These are phyloP conservation scores for Xylaria sp. DNA, from an alignment of 2,329 filamentous ascomycete species.

Conservation along the genomic window DNA sequence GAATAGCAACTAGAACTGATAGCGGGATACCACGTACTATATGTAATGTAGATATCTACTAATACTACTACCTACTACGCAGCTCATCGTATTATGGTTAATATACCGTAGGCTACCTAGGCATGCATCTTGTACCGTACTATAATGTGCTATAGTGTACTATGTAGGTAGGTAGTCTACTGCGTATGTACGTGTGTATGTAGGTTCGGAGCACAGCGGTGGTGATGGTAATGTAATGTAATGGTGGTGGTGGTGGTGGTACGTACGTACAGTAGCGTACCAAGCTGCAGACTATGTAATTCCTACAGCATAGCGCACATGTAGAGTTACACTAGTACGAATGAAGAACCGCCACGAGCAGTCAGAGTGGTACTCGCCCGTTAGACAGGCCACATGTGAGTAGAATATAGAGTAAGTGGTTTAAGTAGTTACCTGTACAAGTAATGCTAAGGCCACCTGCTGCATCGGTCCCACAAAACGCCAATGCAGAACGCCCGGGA, in stretches of 20 bases:
- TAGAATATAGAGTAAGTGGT: background rate
- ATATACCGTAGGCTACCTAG: too few species aligned
- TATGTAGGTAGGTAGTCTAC: too few species aligned
- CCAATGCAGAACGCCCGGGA: slow-evolving; percentile 20
- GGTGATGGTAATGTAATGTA: too few species aligned
- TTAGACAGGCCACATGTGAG: background rate
- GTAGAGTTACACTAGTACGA: slow-evolving; percentile 21
- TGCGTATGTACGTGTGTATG: too few species aligned
- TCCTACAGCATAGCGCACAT: background rate
- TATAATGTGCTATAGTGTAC: background rate
- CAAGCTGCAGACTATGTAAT: slow-evolving; percentile 10
- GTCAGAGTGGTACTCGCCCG: slow-evolving; percentile 7
- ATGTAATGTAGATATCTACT: background rate
- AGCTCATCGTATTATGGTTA: too few species aligned
- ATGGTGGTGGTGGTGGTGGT: slow-evolving; percentile 1
- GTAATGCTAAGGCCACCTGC: background rate
- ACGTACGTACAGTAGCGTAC: too few species aligned
- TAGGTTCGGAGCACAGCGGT: too few species aligned
- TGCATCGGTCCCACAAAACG: slow-evolving; percentile 9
- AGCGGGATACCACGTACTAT: background rate
- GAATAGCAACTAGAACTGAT: slow-evolving; percentile 17
- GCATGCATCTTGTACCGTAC: background rate
- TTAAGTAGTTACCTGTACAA: background rate
- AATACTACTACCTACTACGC: too few species aligned
- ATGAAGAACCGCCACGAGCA: slow-evolving; percentile 13